Conservation (phyloP, 2,329 filamentous ascomycete genomes). For the Geoglossum cookeanum region DNA sequence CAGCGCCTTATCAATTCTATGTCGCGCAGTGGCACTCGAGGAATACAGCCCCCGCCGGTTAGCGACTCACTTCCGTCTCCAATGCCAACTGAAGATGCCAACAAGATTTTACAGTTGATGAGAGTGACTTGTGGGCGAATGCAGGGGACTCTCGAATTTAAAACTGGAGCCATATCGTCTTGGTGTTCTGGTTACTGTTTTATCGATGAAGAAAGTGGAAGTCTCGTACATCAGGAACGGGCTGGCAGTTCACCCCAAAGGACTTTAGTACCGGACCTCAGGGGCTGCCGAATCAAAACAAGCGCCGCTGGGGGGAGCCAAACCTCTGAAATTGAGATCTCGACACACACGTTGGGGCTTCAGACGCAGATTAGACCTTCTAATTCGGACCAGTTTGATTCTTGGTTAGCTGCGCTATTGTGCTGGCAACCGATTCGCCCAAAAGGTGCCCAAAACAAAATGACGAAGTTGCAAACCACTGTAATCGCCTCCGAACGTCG, state of each 20-base stretch:
- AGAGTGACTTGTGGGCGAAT: slow-evolving; percentile 59
- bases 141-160: slow-evolving; percentile 60
- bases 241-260: slow-evolving; percentile 45
- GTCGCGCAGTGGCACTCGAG: slow-evolving; percentile 2
- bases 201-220: slow-evolving; percentile 58
- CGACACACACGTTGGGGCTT: slow-evolving; percentile 33
- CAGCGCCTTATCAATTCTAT: slow-evolving; percentile 18
- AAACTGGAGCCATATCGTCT: slow-evolving; percentile 36
- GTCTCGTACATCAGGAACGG: slow-evolving; percentile 54
- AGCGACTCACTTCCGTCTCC: slow-evolving; percentile 32
- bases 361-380: slow-evolving; percentile 48
- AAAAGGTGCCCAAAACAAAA: slow-evolving; percentile 32
- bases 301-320: slow-evolving; percentile 18
- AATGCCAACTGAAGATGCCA: slow-evolving; percentile 46
- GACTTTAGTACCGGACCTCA: slow-evolving; percentile 51
- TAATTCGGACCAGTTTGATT: slow-evolving; percentile 44
- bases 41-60: background rate
- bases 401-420: slow-evolving; percentile 63
- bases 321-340: slow-evolving; percentile 34
- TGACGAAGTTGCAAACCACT: slow-evolving; percentile 29
- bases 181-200: slow-evolving; percentile 59
- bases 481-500: slow-evolving; percentile 19
- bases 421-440: slow-evolving; percentile 64
- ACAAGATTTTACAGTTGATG: slow-evolving; percentile 57
- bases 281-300: slow-evolving; percentile 48